Base-by-base conservation (phyloP, 129 eudicot species). In the Artemisia argyi region DNA sequence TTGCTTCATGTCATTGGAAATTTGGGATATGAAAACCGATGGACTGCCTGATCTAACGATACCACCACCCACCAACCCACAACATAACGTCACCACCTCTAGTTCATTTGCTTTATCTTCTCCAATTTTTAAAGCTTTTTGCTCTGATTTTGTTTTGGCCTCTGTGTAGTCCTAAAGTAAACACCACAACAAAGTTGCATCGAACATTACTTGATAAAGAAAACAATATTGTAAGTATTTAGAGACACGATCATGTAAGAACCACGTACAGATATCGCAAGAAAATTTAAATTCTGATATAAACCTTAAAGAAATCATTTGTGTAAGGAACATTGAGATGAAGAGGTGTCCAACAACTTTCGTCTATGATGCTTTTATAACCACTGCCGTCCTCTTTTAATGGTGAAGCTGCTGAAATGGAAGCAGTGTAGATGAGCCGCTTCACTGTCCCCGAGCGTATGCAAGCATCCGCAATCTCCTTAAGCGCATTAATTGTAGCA, bases 321-420 rank as follows among this genome's bases (percentile, higher is more conserved):
- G 6, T 2, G 51, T 54, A 73, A 59, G 78, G 57, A 67, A 73
- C 61, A 3, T 86, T 15, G 68, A 75, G 67, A 62, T 86, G 19
- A 62, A 75, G 82, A 59, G 89, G 83, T 7, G 83, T 86, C 91
- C 92, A 89, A 73, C 89, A 86, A 39, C 80, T 59, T 65, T 86
- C 92, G 62, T 89, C 92, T 47, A 86, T 24, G 44, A 44, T 47
- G 32, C 59, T 80, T 69, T 77, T 80, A 54, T 59, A 89, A 52
- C 84, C 84, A 46, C 51, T 56, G 12, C 84, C 87, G 63, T 84
- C 92, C 0, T 86, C 82, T 51, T 79, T 87, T 32, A 87, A 44
- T 15, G 93, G 88, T 0, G 93, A 89, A 1, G 86, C 88, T 24
- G 92, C 75, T 1, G 58, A 30, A 44, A 84, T 78, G 0, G 85